Base-by-base conservation (phyloP, 768 basidiomycete species). In the Solioccasus polychromus region DNA sequence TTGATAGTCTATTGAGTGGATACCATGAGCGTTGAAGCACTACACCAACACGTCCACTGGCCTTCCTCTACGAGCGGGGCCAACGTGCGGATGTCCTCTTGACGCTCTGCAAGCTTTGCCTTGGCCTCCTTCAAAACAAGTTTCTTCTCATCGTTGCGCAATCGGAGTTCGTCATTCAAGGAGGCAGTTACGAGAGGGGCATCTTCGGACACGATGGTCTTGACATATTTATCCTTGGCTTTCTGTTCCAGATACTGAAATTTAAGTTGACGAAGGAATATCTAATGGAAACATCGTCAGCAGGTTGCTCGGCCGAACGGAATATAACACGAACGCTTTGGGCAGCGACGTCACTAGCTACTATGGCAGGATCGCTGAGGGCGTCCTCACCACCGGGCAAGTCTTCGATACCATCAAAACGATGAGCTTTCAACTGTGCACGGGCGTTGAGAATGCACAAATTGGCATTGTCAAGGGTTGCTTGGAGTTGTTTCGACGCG, bases 231-330 rank as follows among this genome's bases (percentile, higher is more conserved):
- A 56, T 90, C 82, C 60, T 94, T 95, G 3, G 92, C 88, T 53
- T 92, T 88, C 63, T 92, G 88, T 58, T 95, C 90, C 15, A 92
- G 70, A 60, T 91, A 92, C 52, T 88, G 86, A 58, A 90, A 92
- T 66, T 94, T 94, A 22, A 93, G 78, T 56, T 88, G 88, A 19
- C 84, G 75, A 17, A 92, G 70, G 54, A 82, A 88, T 7, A 81
- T 71, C 88, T 88, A 42, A 14, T 3, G n/a, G 39, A 19, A 8
- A 11, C 8, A 15, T 28, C 31, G 35, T 65, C 35, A 52, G 51
- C 12, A 20, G 2, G 8, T 32, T 8, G 23, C 30, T 8, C 5
- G 31, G 2, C 3, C 5, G 5, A 35, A 41, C 1, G 36, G 22
- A 26, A 26, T n/a, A 17, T 37, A 32, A 7, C 5, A 59, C 83